Evolutionary conservation across 1,139 yeast genomes (phyloP), one percentile per base, ranked within the genome.

Genomic region (Kodamaea derodonti): DNA sequence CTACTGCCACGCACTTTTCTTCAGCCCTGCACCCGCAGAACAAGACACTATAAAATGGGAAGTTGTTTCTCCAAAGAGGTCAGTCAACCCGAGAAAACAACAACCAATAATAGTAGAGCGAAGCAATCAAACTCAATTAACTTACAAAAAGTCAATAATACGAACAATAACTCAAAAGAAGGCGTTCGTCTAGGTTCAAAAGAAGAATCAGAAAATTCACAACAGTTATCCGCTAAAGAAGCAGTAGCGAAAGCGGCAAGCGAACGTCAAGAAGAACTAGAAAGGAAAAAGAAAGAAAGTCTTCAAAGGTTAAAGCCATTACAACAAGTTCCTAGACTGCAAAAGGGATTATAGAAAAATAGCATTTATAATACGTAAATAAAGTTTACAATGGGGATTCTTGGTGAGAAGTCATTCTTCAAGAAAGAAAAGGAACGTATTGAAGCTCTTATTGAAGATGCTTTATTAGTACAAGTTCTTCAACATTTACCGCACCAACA

Each of bases 241-340:
- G 69, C 69, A 1, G 69, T 57, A 4, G 71, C 69, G 5, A 44
- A 44, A 26, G 70, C 70, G 3, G 72, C 72, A 2, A 64, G 65
- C 36, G 49, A 47, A 30, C 45, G 72, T 27, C 58, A 44, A 40
- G 43, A 51, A 27, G 51, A 50, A 33, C 60, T 54, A 14, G 61
- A 62, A 33, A 52, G 52, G 20, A 45, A 55, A 31, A 29, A 41
- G 13, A 49, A 48, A 32, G 47, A 46, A 11, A 61, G 70, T 38
- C 48, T 51, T 36, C 54, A 47, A 14, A 60, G 54, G 43, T 46
- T 66, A 32, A 52, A 56, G 43, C 48, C 55, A 13, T 54, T 62
- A 64, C 43, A 54, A 32, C 52, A 51, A 38, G 43, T 56, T 42
- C 60, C 69, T 2, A 47, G 50, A 35, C 50, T 45, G 31, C 70